Conservation (phyloP, 2,329 filamentous ascomycete species). For the Aureobasidium sp. region DNA sequence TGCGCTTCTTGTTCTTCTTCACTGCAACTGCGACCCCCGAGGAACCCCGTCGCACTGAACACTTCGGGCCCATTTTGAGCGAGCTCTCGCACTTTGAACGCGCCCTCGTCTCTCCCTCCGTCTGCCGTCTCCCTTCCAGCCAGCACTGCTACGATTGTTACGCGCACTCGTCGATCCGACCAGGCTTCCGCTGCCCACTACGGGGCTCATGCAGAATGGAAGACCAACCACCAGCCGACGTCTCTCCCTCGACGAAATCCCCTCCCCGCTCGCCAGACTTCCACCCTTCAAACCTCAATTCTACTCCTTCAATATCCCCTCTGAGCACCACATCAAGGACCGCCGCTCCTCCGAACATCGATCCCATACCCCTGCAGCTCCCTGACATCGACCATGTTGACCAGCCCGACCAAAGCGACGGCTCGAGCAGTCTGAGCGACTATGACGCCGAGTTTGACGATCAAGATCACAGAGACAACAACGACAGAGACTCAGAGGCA, state of each 20-base stretch:
- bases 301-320: slow-evolving; percentile 28
- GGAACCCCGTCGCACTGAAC: not conserved
- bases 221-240: not conserved
- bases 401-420: slow-evolving; percentile 28
- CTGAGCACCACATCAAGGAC: slow-evolving; percentile 26
- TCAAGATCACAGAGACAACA: slow-evolving; percentile 22
- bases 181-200: slow-evolving; percentile 10
- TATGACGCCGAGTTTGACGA: slow-evolving; percentile 76
- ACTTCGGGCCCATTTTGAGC: slow-evolving; percentile 2
- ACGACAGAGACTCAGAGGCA: slow-evolving; percentile 68
- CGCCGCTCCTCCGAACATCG: slow-evolving; percentile 1
- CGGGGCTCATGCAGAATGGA: slow-evolving; percentile 13
- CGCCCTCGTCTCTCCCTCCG: too few species aligned
- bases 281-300: slow-evolving; percentile 12
- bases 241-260: not conserved
- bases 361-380: not conserved
- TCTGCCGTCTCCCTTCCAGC: not conserved
- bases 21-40: not conserved
- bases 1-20: slow-evolving; percentile 19
- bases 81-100: not conserved
- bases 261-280: not conserved
- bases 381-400: not conserved
- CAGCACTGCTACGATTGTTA: not conserved
- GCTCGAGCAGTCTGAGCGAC: slow-evolving; percentile 89
- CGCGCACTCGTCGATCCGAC: slow-evolving; percentile 3